phyloP scores from a whole-genome alignment of 2,329 filamentous ascomycete species.

The Fusarium paranaense region DNA sequence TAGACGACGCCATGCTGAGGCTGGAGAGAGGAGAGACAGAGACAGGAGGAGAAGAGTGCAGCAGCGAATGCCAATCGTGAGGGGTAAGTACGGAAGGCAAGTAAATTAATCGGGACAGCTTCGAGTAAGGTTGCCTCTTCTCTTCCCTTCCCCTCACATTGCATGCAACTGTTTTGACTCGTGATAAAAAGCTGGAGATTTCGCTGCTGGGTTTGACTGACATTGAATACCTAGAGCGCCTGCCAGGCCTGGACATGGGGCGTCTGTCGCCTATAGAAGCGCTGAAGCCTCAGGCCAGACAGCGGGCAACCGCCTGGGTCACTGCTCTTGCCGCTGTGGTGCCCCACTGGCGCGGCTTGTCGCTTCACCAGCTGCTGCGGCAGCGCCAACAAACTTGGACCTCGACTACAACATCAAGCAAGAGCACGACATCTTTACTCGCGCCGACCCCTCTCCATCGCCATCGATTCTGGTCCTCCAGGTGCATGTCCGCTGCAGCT shows the following conservation, averaged over 20 bases:
- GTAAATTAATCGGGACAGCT: conserved; percentile 3
- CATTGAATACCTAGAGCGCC: neutral
- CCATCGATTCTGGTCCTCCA: neutral
- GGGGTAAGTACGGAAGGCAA: conserved; percentile 22
- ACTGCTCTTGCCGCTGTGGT: neutral
- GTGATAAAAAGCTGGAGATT: neutral
- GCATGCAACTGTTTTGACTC: neutral
- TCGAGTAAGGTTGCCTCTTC: neutral
- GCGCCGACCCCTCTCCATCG: neutral
- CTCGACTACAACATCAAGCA: conserved; percentile 33
- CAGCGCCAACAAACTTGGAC: conserved; percentile 32
- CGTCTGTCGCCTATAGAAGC: conserved; percentile 41
- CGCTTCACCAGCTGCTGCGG: conserved; percentile 5
- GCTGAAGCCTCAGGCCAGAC: conserved; percentile 41
- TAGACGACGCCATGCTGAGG: conserved; percentile 44
- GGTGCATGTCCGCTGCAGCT: conserved; percentile 43
- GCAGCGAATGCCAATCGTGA: conserved; percentile 33
- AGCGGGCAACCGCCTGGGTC: neutral
- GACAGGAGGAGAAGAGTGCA: conserved; percentile 3
- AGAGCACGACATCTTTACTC: neutral
- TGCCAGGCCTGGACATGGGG: conserved; percentile 27
- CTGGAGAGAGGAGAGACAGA: neutral
- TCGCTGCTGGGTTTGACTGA: neutral
- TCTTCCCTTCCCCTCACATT: conserved; percentile 2
- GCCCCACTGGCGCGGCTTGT: conserved; percentile 28